Base-by-base conservation (phyloP, 495 filamentous ascomycete genomes). In the Cenococcum geophilum region DNA sequence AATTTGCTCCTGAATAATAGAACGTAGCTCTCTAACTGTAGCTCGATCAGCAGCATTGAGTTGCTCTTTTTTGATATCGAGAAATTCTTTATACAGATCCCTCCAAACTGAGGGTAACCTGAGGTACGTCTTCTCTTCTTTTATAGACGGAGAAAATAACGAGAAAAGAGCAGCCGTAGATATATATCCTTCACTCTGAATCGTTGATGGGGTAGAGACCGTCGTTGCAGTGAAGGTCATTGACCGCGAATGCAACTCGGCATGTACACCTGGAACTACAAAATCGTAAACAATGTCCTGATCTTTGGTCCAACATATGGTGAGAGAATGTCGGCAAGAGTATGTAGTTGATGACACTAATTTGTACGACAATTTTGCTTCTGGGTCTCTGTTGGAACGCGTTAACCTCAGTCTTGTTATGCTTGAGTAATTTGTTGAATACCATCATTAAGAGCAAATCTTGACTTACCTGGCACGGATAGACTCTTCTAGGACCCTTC, bases 171-270 rank as follows among this genome's bases (percentile, higher is more conserved):
- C 90, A 22, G 84, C 77, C 1, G 92, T 96, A 4, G 89, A 89
- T 47, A 95, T 82, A 66, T 85, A 97, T 9, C 83, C 83, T 71
- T 97, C 91, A 9, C 92, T 91, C 70, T 98, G 93, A 62, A 84
- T 83, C 1, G 77, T 49, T 48, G 87, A 87, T 0, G 89, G 85
- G 10, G 91, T 87, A n/a, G 89, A 83, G 43, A 95, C 71, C 0
- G 80, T 76, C 12, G 76, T 77, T 91, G 96, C 96, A 37, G 85
- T 86, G 57, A 91, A 81, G 55, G 74, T 77, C 3, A 77, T 75
- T 21, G 74, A 75, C 50, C 77, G 75, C 5, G 74, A 61, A 50
- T 73, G 77, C n/a, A 72, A 76, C 43, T 76, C 73, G 56, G 76
- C 75, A 0, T 72, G 70, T 32, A 83, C 61, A 8, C 68, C 65